These are phyloP conservation scores for Ogataea saltuana DNA, from an alignment of 805 yeast genomes.

Conservation along the genomic window DNA sequence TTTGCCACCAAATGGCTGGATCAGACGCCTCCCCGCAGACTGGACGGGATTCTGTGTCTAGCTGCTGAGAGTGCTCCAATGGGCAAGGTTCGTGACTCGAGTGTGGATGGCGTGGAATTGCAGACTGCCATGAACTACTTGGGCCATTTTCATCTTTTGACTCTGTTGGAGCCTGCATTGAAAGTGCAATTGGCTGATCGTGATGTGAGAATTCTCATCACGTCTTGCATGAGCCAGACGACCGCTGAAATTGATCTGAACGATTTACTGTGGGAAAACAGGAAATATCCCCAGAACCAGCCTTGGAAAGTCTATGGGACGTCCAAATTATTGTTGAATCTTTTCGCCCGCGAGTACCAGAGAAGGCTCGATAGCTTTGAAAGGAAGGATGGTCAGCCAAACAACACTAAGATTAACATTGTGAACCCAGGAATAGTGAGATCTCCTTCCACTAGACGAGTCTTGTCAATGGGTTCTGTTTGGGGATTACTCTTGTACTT, in stretches of 20 bases:
- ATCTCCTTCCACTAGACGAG: constrained; percentile 80
- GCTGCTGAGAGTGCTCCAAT: constrained; percentile 83
- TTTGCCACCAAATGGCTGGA: constrained; percentile 96
- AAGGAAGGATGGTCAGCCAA: constrained; percentile 70
- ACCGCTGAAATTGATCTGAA: constrained; percentile 63
- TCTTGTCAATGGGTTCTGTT: constrained; percentile 73
- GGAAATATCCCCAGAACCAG: constrained; percentile 55
- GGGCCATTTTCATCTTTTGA: constrained; percentile 78
- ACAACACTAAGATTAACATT: constrained; percentile 66
- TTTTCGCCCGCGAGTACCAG: constrained; percentile 82
- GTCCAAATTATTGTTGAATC: constrained; percentile 71
- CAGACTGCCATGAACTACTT: constrained; percentile 84
- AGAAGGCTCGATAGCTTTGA: constrained; percentile 56
- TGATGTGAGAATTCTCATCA: constrained; percentile 80
- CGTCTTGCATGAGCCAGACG: constrained; percentile 77
- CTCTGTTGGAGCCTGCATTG: constrained; percentile 78
- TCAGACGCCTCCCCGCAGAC: constrained; percentile 82
- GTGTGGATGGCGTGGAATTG: constrained; percentile 81
- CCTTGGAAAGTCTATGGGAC: constrained; percentile 84
- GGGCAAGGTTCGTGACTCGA: constrained; percentile 60
- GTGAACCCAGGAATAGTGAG: constrained; percentile 95
- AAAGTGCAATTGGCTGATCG: constrained; percentile 92
- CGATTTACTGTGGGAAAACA: constrained; percentile 62
- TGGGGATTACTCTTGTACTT: constrained; percentile 60
- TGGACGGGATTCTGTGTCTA: constrained; percentile 87